A percentile compares a stretch with the other conserved stretches of the same genome.
These are phyloP conservation scores for Microbotryum scabiosae DNA, from an alignment of 1,284 basidiomycete species.

Conservation along the genomic window DNA sequence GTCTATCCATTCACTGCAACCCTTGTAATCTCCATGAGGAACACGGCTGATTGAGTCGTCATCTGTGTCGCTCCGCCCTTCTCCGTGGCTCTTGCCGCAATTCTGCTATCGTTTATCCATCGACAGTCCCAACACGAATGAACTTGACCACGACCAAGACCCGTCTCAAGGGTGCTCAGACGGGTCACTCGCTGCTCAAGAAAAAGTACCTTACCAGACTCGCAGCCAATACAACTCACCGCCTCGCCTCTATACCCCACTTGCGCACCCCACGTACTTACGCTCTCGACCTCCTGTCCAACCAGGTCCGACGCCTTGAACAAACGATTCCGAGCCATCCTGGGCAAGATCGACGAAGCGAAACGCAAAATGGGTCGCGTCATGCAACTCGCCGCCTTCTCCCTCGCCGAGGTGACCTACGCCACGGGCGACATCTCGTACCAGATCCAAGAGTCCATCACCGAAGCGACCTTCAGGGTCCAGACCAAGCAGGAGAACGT, in stretches of 20 bases:
- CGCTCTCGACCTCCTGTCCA: neutral
- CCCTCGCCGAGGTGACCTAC: constrained; percentile 96
- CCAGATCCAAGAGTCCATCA: constrained; percentile 66
- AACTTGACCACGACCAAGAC: constrained; percentile 81
- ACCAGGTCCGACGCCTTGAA: constrained; percentile 39
- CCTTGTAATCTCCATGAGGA: no score
- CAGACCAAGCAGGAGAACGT: constrained; percentile 97
- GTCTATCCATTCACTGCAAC: neutral
- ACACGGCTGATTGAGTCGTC: neutral
- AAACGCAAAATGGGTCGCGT: constrained; percentile 98
- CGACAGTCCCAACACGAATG: constrained; percentile 39
- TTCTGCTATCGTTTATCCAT: neutral
- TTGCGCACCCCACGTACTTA: neutral
- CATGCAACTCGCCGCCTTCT: constrained; percentile 97
- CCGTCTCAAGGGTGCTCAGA: constrained; percentile 91
- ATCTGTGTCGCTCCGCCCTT: neutral
- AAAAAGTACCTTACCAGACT: constrained; percentile 54
- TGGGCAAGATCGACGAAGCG: constrained; percentile 67
- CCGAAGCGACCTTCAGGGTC: constrained; percentile 77
- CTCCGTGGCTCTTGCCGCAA: neutral
- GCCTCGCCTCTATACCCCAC: neutral
- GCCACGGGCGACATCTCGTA: constrained; percentile 96
- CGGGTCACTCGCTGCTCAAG: constrained; percentile 90
- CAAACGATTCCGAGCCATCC: constrained; percentile 39
- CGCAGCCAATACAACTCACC: no score